Base-by-base conservation (phyloP, 805 yeast species). In the Starmerella floris region DNA sequence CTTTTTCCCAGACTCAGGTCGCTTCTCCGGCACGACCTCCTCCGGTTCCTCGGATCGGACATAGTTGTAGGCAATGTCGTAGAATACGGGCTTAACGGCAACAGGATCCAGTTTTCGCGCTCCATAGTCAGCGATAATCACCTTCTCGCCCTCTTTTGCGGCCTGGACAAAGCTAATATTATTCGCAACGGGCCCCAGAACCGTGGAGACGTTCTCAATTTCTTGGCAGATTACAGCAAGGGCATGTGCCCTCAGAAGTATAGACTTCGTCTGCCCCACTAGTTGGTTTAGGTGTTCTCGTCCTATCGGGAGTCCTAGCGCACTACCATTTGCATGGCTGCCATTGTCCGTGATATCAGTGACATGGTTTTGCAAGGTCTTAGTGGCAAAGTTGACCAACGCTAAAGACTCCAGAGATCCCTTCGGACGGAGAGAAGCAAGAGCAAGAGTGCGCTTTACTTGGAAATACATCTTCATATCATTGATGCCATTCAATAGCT, bases 61-160 rank as follows among this genome's bases (percentile, higher is more conserved):
- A 19, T 82, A 85, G 58, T 85, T 87, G 66, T 69, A 87, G 0
- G 94, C 97, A 50, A 83, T 67, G 58, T 88, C 98, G 55, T 84
- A 91, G 55, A 87, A 71, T 9, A 85, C 94, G 0, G 98, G 95
- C 62, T 91, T 88, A 44, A 79, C 73, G 41, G 76, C 70, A 1
- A 82, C 74, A 1, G 93, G 81, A 49, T 63, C 65, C 32, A 84
- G 17, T 16, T 21, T 8, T n/a, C 54, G 51, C 11, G 59, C 54
- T 3, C 57, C 54, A 17, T 64, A 45, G 40, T 62, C 58, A 11
- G 57, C 68, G 19, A 62, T 46, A 6, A 56, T 42, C 5, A 59
- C 49, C 16, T 47, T 47, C 4, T 49, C 41, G 4, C 63, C 56
- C 5, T 33, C 27, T 23, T 23, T 11, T 2, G 37, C 39, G 2